phyloP scores from a whole-genome alignment of 1,284 basidiomycete genomes.

The Somion occarium region DNA sequence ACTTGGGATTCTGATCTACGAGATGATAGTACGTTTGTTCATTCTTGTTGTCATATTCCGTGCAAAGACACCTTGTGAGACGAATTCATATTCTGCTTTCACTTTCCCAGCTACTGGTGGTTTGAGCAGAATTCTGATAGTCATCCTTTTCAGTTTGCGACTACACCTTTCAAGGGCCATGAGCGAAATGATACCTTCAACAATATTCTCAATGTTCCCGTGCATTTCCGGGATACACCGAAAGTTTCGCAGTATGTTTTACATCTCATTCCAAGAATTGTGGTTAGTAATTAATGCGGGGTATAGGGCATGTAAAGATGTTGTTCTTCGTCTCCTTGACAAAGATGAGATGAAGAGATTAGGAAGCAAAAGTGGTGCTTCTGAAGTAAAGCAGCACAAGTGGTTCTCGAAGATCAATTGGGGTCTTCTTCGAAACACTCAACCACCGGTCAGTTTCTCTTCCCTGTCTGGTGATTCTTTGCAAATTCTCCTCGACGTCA shows the following conservation, averaged over 20 bases:
- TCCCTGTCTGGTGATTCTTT: constrained; percentile 3
- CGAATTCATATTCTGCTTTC: constrained; percentile 1
- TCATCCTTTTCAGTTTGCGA: constrained; percentile 69
- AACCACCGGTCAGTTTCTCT: constrained; percentile 75
- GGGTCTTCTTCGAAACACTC: constrained; percentile 91
- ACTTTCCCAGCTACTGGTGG: neutral
- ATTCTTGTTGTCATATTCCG: constrained; percentile 11
- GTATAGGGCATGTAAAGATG: constrained; percentile 77
- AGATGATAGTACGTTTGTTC: constrained; percentile 90
- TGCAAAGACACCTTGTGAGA: neutral
- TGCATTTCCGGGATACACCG: constrained; percentile 84
- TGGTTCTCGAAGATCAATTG: constrained; percentile 98
- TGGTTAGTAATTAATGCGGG: neutral
- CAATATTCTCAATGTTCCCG: constrained; percentile 88
- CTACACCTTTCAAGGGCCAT: constrained; percentile 97
- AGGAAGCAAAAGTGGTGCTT: constrained; percentile 91
- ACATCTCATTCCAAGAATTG: neutral
- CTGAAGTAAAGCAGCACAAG: constrained; percentile 98
- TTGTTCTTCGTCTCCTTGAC: constrained; percentile 85
- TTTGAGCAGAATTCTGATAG: constrained; percentile 7
- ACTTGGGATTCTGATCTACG: constrained; percentile 96
- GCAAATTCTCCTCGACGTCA: constrained; percentile 5
- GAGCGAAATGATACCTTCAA: constrained; percentile 95
- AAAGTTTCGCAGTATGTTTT: constrained; percentile 83
- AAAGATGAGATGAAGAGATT: constrained; percentile 90